phyloP scores from a whole-genome alignment of 805 yeast species.

The Yarrowia alimentaria region DNA sequence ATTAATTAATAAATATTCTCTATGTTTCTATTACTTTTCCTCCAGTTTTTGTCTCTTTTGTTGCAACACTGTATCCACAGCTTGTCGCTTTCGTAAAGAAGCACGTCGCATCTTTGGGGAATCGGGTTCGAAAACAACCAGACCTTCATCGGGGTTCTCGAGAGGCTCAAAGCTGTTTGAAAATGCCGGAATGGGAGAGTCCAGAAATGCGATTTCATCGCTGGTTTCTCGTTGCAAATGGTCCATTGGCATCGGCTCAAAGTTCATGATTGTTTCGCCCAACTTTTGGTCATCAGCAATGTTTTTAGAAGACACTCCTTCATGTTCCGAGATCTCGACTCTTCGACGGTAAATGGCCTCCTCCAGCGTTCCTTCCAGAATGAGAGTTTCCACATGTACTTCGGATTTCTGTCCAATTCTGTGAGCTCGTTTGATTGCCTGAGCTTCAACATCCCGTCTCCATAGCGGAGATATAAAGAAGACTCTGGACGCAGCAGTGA shows the following conservation, averaged over 20 bases:
- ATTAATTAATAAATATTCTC: too few species aligned
- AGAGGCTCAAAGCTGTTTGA: background rate
- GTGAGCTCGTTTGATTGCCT: conserved; percentile 87
- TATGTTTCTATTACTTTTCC: too few species aligned
- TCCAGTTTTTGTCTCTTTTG: too few species aligned
- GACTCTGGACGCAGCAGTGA: conserved; percentile 80
- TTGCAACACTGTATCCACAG: too few species aligned
- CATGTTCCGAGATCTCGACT: background rate
- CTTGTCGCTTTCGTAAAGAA: too few species aligned
- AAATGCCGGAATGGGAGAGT: background rate
- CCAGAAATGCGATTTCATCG: conserved; percentile 7
- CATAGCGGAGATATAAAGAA: conserved; percentile 96
- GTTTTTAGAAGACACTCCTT: background rate
- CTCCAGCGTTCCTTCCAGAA: conserved; percentile 78
- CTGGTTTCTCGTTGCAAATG: background rate
- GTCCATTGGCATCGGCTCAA: background rate
- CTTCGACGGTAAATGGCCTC: conserved; percentile 41
- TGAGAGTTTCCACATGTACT: conserved; percentile 76
- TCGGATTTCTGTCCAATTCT: conserved; percentile 78
- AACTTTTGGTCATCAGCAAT: conserved; percentile 10
- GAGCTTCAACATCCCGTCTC: conserved; percentile 89
- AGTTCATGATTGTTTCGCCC: conserved; percentile 1
- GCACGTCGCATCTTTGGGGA: too few species aligned
- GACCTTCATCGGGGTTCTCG: background rate
- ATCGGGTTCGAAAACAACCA: too few species aligned